These are phyloP conservation scores for Alternaria conjuncta DNA, from an alignment of 2,329 filamentous ascomycete species.

Conservation along the genomic window DNA sequence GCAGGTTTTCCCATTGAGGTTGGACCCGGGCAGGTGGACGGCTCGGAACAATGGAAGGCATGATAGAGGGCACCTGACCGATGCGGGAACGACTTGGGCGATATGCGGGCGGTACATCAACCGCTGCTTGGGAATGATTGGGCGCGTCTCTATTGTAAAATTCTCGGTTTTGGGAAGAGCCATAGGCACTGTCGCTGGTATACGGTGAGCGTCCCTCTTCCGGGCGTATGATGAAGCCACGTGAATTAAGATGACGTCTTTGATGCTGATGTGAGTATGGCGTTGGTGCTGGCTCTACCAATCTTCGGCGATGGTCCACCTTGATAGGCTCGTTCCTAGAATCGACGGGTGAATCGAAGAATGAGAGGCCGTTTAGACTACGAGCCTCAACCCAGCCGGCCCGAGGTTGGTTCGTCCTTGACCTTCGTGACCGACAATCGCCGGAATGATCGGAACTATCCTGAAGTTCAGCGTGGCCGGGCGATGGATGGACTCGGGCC, in stretches of 20 bases:
- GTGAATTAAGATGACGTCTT: conserved; percentile 16
- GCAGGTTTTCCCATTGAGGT: conserved; percentile 23
- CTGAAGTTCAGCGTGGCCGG: conserved; percentile 33
- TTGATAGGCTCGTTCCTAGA: conserved; percentile 23
- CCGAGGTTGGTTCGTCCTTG: conserved; percentile 7
- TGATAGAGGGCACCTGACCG: conserved; percentile 20
- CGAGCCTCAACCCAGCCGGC: conserved; percentile 30
- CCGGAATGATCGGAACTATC: conserved; percentile 37
- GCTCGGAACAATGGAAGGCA: conserved; percentile 22
- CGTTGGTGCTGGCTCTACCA: background rate
- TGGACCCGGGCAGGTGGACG: conserved; percentile 17
- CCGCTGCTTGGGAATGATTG: conserved; percentile 2
- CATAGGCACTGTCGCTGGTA: conserved; percentile 11
- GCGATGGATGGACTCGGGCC: conserved; percentile 15
- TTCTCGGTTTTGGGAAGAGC: conserved; percentile 2
- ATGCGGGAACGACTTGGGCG: conserved; percentile 12
- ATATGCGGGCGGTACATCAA: conserved; percentile 9
- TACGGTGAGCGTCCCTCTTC: conserved; percentile 7
- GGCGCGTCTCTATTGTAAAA: conserved; percentile 6
- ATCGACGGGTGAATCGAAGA: conserved; percentile 41
- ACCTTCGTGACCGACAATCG: conserved; percentile 34
- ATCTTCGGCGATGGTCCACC: background rate
- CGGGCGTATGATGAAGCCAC: conserved; percentile 21
- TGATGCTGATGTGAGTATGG: conserved; percentile 6
- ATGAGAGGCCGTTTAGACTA: conserved; percentile 45